Percentiles rank a stretch among this genome's conserved stretches.
These are phyloP conservation scores for Phyllosticta citriasiana DNA, from an alignment of 2,329 filamentous ascomycete genomes.

Conservation along the genomic window DNA sequence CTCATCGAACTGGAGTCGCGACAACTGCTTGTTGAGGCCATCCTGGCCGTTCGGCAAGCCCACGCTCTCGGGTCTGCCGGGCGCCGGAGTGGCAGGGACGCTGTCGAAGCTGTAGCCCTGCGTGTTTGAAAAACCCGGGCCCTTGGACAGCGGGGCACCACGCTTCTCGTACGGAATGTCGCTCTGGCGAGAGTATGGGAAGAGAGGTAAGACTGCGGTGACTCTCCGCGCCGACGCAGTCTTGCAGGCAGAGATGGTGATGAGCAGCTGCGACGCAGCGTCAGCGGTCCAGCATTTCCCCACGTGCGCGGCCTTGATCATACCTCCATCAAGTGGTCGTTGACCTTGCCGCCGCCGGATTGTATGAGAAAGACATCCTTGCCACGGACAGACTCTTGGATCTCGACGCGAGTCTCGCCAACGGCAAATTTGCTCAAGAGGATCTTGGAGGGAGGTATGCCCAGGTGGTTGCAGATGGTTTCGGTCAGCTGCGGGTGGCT, in stretches of 20 bases:
- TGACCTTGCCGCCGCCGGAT: conserved; percentile 83
- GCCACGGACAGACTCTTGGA: conserved; percentile 88
- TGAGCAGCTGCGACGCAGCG: conserved; percentile 50
- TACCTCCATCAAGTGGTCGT: conserved; percentile 83
- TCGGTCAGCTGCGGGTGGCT: conserved; percentile 84
- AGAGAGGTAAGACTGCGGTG: conserved; percentile 87
- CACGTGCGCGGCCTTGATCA: conserved; percentile 5
- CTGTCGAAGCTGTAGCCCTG: conserved; percentile 79
- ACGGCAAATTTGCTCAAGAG: conserved; percentile 87
- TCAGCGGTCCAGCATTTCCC: conserved; percentile 6
- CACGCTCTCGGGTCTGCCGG: conserved; percentile 56
- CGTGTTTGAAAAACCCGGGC: conserved; percentile 33
- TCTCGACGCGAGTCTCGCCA: conserved; percentile 90
- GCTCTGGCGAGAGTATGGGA: conserved; percentile 93
- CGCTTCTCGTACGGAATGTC: conserved; percentile 95
- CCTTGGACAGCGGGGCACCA: conserved; percentile 75
- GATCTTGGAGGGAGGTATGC: conserved; percentile 74
- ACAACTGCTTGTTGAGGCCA: conserved; percentile 60
- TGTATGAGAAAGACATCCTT: conserved; percentile 99
- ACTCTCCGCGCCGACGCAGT: conserved; percentile 85
- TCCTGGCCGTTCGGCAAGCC: conserved; percentile 60
- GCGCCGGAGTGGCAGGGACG: conserved; percentile 74
- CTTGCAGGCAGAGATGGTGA: conserved; percentile 98
- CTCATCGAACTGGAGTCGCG: conserved; percentile 54
- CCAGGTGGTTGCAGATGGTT: conserved; percentile 77